Evolutionary conservation across 2,329 filamentous ascomycete genomes (phyloP).

Genomic region (Paraphaeosphaeria minitans): DNA sequence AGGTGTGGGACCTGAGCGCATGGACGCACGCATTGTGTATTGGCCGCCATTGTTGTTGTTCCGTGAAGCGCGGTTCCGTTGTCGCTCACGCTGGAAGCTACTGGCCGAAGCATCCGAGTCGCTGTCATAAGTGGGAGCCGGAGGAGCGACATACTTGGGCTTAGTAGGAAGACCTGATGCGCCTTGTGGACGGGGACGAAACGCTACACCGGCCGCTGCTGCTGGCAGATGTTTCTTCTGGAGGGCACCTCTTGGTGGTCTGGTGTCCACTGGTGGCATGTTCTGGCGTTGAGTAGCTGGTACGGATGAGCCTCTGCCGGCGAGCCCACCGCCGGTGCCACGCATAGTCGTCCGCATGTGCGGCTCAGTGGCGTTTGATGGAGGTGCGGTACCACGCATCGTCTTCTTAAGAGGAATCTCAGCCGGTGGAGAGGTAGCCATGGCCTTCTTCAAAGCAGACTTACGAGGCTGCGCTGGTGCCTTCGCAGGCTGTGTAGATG

Average conservation of each 20-base stretch:
- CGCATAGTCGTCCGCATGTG: conserved; percentile 58
- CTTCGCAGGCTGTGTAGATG: conserved; percentile 18
- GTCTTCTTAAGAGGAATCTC: conserved; percentile 44
- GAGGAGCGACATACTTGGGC: conserved; percentile 22
- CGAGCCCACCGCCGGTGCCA: conserved; percentile 33
- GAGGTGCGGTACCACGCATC: conserved; percentile 29
- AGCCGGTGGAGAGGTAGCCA: conserved; percentile 32
- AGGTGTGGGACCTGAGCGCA: conserved; percentile 59
- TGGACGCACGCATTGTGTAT: conserved; percentile 72
- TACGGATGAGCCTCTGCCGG: conserved; percentile 33
- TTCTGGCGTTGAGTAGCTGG: conserved; percentile 44
- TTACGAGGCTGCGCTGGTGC: conserved; percentile 42
- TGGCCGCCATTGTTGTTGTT: conserved; percentile 53
- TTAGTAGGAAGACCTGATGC: conserved; percentile 20
- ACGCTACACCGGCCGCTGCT: conserved; percentile 16
- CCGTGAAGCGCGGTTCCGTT: conserved; percentile 45
- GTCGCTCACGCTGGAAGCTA: conserved; percentile 73
- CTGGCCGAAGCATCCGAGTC: conserved; percentile 61
- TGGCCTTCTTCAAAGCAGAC: conserved; percentile 49
- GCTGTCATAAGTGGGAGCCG: conserved; percentile 42
- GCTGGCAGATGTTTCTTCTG: conserved; percentile 48
- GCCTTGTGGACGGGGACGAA: conserved; percentile 36
- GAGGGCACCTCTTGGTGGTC: conserved; percentile 41
- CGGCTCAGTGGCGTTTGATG: conserved; percentile 19
- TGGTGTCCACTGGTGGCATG: conserved; percentile 29